These are phyloP conservation scores for Gigaspora rosea DNA, from an alignment of 192 early-diverging fungal species.

Conservation along the genomic window DNA sequence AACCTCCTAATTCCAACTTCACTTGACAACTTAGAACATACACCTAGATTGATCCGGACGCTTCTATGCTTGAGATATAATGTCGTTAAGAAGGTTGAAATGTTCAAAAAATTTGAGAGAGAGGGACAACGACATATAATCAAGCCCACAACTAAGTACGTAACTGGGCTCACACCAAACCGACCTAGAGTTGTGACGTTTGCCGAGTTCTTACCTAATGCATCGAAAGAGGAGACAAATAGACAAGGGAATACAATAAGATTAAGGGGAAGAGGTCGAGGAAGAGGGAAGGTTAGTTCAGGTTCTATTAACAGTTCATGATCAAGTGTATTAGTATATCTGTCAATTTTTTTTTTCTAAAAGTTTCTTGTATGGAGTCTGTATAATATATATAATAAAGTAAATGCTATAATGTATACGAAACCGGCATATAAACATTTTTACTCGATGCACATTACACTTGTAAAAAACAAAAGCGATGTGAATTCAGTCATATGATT, in stretches of 20 bases:
- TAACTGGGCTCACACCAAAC: constrained; percentile 5
- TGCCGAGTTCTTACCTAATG: constrained; percentile 5
- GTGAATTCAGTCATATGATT: constrained; percentile 10
- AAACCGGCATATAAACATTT: constrained; percentile 5
- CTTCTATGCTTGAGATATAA: constrained; percentile 12
- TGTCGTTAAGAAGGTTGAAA: constrained; percentile 1
- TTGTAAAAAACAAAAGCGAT: neutral
- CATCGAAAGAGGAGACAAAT: neutral
- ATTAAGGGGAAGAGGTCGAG: neutral
- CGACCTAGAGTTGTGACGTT: constrained; percentile 4
- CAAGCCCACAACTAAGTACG: constrained; percentile 10
- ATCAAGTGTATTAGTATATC: too few relatives aligned
- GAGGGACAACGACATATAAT: neutral
- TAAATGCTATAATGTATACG: constrained; percentile 10
- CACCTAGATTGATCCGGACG: neutral
- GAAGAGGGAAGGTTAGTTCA: neutral
- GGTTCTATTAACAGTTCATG: neutral
- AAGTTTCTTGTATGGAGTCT: constrained; percentile 2
- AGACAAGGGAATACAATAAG: neutral
- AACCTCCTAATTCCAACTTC: constrained; percentile 5
- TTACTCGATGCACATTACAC: constrained; percentile 5
- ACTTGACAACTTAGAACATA: neutral
- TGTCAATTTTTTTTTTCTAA: neutral
- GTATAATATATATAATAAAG: constrained; percentile 15
- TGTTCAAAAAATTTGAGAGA: neutral